Conservation (phyloP, 2,329 filamentous ascomycete genomes). For the Trichoderma sp. region DNA sequence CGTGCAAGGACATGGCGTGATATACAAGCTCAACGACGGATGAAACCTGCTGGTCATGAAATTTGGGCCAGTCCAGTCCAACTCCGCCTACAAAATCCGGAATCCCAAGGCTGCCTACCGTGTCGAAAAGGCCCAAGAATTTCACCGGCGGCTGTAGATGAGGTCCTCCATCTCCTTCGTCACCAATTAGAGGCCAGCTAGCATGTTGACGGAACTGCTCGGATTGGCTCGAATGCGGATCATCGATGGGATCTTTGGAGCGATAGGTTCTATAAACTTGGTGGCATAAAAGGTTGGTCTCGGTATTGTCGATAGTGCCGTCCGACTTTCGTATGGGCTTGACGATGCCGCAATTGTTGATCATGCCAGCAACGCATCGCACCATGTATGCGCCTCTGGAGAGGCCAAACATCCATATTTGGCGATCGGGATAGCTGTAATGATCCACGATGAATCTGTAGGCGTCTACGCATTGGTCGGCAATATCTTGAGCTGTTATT, state of each 20-base stretch:
- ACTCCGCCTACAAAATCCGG: background rate
- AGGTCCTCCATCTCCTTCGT: background rate
- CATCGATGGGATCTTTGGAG: background rate
- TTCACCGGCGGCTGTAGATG: background rate
- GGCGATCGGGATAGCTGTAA: background rate
- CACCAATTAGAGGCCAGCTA: background rate
- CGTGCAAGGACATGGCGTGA: background rate
- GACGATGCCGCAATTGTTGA: background rate
- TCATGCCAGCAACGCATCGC: background rate
- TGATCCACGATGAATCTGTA: background rate
- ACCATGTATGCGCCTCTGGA: background rate
- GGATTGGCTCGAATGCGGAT: background rate
- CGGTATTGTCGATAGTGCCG: background rate
- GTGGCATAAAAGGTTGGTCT: background rate
- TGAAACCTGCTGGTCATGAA: background rate
- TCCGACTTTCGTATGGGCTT: background rate
- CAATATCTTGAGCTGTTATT: background rate
- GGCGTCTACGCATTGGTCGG: background rate
- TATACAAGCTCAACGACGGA: background rate
- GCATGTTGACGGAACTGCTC: background rate
- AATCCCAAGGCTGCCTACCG: background rate
- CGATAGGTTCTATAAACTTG: background rate
- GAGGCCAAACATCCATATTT: background rate
- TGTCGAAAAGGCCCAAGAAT: background rate
- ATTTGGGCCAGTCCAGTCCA: background rate